Percentiles rank a stretch among this genome's conserved stretches.
These are phyloP conservation scores for Ganoderma meredithae DNA, from an alignment of 1,284 basidiomycete species.

Conservation along the genomic window DNA sequence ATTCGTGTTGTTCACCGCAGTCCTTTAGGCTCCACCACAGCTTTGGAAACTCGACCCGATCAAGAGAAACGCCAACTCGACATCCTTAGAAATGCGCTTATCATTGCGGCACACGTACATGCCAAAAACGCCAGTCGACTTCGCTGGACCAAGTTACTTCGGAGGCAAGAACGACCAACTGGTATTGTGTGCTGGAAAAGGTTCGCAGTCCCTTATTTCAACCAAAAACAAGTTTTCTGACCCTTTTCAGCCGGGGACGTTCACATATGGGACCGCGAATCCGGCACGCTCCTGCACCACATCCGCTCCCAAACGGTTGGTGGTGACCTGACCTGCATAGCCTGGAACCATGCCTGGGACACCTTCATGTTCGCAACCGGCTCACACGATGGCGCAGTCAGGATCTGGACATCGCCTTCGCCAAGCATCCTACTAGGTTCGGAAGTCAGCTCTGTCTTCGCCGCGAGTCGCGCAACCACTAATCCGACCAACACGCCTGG, in stretches of 20 bases:
- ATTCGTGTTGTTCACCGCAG: conserved; percentile 13
- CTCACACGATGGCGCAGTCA: conserved; percentile 75
- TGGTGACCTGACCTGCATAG: conserved; percentile 78
- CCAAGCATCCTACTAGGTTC: conserved; percentile 18
- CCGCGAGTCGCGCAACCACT: conserved; percentile 34
- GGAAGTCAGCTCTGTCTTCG: conserved; percentile 19
- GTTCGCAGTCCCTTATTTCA: conserved; percentile 43
- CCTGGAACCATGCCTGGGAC: conserved; percentile 75
- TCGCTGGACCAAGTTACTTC: conserved; percentile 82
- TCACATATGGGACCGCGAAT: conserved; percentile 86
- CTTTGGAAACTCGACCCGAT: conserved; percentile 78
- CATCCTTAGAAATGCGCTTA: conserved; percentile 49
- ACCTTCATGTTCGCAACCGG: conserved; percentile 84
- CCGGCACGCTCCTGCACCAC: conserved; percentile 70
- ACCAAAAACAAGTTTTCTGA: not conserved
- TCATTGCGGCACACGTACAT: conserved; percentile 73
- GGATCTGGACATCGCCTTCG: conserved; percentile 66
- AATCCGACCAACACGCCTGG: conserved; percentile 36
- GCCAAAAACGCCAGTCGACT: conserved; percentile 72
- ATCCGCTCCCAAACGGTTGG: conserved; percentile 65
- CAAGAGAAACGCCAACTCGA: conserved; percentile 43
- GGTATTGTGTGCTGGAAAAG: conserved; percentile 79
- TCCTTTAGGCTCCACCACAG: conserved; percentile 73
- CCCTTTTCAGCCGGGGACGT: conserved; percentile 69
- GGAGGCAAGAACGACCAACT: conserved; percentile 80